phyloP scores from a whole-genome alignment of 352 stramenopile species.

The Globisporangium viniferum region DNA sequence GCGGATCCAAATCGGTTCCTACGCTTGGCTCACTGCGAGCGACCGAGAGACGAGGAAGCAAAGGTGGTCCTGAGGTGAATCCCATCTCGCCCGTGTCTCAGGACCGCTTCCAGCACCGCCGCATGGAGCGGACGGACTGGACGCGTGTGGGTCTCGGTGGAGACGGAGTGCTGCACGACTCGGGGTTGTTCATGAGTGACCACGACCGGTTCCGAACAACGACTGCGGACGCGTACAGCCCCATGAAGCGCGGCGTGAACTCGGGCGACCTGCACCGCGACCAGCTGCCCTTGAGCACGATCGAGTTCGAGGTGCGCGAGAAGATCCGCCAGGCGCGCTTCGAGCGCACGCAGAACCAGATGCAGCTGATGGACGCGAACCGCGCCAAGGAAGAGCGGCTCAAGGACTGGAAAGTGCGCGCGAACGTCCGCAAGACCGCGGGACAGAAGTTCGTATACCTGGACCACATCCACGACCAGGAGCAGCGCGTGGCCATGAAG shows the following conservation, averaged over 20 bases:
- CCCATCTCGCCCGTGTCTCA: conserved; percentile 34
- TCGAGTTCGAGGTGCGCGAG: conserved; percentile 36
- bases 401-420: conserved; percentile 49
- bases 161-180: conserved; percentile 44
- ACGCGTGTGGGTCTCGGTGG: conserved; percentile 69
- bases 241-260: conserved; percentile 35
- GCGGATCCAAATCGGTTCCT: conserved; percentile 21
- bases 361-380: conserved; percentile 29
- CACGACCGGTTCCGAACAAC: conserved; percentile 63
- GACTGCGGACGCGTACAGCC: conserved; percentile 45
- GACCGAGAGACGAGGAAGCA: conserved; percentile 10
- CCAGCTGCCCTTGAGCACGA: conserved; percentile 22
- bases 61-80: conserved; percentile 20
- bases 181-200: conserved; percentile 37
- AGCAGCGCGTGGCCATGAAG: conserved; percentile 44
- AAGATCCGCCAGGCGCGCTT: conserved; percentile 33
- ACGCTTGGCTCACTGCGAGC: conserved; percentile 22
- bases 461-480: conserved; percentile 54
- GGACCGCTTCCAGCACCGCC: conserved; percentile 56
- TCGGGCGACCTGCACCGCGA: conserved; percentile 41
- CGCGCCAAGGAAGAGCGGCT: conserved; percentile 36
- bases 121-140: conserved; percentile 69
- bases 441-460: conserved; percentile 55
- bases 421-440: conserved; percentile 45
- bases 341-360: conserved; percentile 39